phyloP scores from a whole-genome alignment of 108 stramenopile genomes.

The Nitzschia sp. region DNA sequence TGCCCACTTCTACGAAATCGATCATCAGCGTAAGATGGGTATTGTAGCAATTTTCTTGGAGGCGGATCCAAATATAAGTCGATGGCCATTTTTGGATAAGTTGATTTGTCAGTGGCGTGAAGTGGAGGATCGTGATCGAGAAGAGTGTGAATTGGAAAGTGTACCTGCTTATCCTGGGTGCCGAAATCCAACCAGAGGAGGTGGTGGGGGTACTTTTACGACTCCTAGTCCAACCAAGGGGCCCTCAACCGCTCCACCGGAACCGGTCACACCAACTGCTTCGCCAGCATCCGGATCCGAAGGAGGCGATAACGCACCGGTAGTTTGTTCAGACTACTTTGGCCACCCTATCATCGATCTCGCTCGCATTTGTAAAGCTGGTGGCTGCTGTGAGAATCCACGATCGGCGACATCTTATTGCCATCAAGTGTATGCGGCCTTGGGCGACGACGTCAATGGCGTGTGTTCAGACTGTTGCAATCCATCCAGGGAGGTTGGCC shows the following conservation, averaged over 20 bases:
- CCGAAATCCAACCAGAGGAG: conserved; percentile 14
- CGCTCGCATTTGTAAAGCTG: conserved; percentile 27
- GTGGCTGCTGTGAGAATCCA: conserved; percentile 38
- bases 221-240: conserved; percentile 1
- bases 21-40: conserved; percentile 35
- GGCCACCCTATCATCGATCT: conserved; percentile 20
- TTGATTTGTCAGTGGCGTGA: conserved; percentile 44
- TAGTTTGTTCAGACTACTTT: conserved; percentile 10
- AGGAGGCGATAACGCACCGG: background rate
- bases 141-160: conserved; percentile 36
- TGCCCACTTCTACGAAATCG: conserved; percentile 42
- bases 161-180: conserved; percentile 35
- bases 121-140: conserved; percentile 36
- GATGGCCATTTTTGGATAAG: conserved; percentile 41
- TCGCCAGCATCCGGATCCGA: background rate
- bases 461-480: conserved; percentile 32
- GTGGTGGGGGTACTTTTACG: background rate
- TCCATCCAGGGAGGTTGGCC: conserved; percentile 15
- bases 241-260: conserved; percentile 12
- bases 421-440: conserved; percentile 29
- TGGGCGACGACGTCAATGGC: conserved; percentile 20
- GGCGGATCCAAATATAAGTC: conserved; percentile 25
- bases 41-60: conserved; percentile 40
- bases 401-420: conserved; percentile 37
- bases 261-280: background rate